A percentile compares a stretch with the other conserved stretches of the same genome.
These are phyloP conservation scores for Salix viminalis DNA, from an alignment of 345 rosid species.

Conservation along the genomic window DNA sequence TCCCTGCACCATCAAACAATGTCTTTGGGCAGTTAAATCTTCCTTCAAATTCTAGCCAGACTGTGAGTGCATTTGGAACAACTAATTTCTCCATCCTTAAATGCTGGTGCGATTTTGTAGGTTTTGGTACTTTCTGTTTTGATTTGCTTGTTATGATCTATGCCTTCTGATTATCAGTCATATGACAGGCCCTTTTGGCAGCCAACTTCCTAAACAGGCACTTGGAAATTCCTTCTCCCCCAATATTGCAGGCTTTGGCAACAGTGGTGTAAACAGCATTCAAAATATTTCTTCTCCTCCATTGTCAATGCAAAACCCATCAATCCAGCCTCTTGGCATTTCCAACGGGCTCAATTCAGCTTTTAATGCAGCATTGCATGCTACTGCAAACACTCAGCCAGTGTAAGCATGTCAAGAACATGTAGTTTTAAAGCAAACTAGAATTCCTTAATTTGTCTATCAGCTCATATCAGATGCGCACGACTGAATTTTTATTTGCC, in stretches of 20 bases:
- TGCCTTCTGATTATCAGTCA: conserved; percentile 20
- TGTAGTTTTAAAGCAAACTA: background rate
- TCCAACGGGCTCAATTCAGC: conserved; percentile 13
- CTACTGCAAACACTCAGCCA: conserved; percentile 14
- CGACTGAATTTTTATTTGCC: background rate
- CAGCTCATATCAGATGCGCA: background rate
- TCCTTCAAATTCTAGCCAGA: conserved; percentile 39
- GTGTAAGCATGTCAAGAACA: conserved; percentile 28
- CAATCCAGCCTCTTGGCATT: conserved; percentile 14
- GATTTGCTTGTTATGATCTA: background rate
- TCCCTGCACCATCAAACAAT: conserved; percentile 27
- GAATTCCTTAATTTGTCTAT: background rate
- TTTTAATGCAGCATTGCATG: conserved; percentile 20
- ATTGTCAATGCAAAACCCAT: conserved; percentile 14
- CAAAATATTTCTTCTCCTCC: conserved; percentile 22
- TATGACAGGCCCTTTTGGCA: conserved; percentile 23
- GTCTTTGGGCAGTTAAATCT: conserved; percentile 42
- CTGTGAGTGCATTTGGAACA: conserved; percentile 20
- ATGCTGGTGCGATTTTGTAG: conserved; percentile 17
- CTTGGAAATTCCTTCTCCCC: conserved; percentile 18
- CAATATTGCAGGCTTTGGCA: conserved; percentile 21
- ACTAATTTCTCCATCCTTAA: conserved; percentile 22
- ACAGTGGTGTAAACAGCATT: conserved; percentile 15
- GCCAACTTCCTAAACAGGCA: conserved; percentile 24
- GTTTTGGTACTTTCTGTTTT: conserved; percentile 3